Percentiles rank a stretch among this genome's conserved stretches.
These are phyloP conservation scores for Saccharomycopsis hybrid DNA, from an alignment of 1,139 yeast species.

Conservation along the genomic window DNA sequence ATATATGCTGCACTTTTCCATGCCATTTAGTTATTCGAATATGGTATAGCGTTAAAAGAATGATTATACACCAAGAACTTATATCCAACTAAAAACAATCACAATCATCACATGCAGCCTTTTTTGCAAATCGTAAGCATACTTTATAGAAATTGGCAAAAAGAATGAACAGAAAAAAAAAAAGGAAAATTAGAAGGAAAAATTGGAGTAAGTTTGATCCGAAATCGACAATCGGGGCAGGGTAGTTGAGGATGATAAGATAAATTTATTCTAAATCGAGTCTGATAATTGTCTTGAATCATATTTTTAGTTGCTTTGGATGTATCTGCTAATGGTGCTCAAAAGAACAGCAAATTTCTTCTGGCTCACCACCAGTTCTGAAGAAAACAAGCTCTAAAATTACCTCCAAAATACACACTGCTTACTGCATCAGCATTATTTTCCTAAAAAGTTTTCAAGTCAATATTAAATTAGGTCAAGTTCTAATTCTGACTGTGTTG, in stretches of 20 bases:
- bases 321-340: constrained; percentile 81
- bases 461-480: constrained; percentile 50
- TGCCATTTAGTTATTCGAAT: constrained; percentile 97
- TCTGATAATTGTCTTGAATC: constrained; percentile 91
- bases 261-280: too few relatives aligned
- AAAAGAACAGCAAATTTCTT: constrained; percentile 70
- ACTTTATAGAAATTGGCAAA: too few relatives aligned
- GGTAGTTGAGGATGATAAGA: too few relatives aligned
- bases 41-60: too few relatives aligned
- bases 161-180: too few relatives aligned
- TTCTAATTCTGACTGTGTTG: constrained; percentile 28
- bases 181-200: too few relatives aligned
- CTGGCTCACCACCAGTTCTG: constrained; percentile 86
- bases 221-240: constrained; percentile 75
- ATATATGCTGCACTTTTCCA: too few relatives aligned
- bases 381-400: constrained; percentile 96
- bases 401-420: constrained; percentile 89
- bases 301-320: constrained; percentile 77
- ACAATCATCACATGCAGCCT: constrained; percentile 12
- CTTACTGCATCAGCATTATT: constrained; percentile 95
- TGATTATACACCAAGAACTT: too few relatives aligned
- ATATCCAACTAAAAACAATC: constrained; percentile 29
- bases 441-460: constrained; percentile 94
- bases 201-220: constrained; percentile 71
- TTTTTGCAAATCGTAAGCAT: constrained; percentile 11